Conservation (phyloP, 2,329 filamentous ascomycete species). For the Metarhizium guizhouense region DNA sequence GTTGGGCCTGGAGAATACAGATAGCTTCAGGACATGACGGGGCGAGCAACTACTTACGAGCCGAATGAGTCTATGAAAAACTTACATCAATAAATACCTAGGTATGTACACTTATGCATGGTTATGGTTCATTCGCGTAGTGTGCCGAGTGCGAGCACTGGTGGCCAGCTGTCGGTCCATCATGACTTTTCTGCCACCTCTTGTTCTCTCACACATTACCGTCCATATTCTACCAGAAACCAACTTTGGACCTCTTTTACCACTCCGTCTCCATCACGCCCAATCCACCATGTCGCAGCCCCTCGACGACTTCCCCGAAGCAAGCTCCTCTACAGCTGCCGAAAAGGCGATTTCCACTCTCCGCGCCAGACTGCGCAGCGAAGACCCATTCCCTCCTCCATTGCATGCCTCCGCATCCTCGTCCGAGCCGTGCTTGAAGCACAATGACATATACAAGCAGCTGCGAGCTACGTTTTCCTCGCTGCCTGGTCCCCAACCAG, state of each 20-base stretch:
- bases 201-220: too few species aligned
- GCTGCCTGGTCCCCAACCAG: background rate
- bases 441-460: conserved; percentile 15
- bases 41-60: too few species aligned
- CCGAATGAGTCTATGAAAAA: too few species aligned
- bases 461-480: conserved; percentile 14
- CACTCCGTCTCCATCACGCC: background rate
- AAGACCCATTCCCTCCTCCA: conserved; percentile 3
- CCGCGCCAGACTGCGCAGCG: conserved; percentile 19
- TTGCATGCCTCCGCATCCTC: background rate
- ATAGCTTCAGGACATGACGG: background rate
- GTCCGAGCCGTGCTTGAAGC: background rate
- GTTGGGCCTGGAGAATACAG: conserved; percentile 20
- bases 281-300: background rate
- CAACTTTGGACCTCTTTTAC: background rate
- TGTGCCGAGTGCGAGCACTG: too few species aligned
- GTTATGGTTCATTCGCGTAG: too few species aligned
- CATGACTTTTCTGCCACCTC: too few species aligned
- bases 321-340: conserved; percentile 4
- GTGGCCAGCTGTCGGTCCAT: background rate
- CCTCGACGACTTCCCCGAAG: background rate
- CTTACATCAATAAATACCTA: too few species aligned
- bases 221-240: too few species aligned
- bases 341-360: conserved; percentile 11
- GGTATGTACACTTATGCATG: too few species aligned